Evolutionary conservation across 2,329 filamentous ascomycete species (phyloP).

Genomic region (Fusarium redolens): DNA sequence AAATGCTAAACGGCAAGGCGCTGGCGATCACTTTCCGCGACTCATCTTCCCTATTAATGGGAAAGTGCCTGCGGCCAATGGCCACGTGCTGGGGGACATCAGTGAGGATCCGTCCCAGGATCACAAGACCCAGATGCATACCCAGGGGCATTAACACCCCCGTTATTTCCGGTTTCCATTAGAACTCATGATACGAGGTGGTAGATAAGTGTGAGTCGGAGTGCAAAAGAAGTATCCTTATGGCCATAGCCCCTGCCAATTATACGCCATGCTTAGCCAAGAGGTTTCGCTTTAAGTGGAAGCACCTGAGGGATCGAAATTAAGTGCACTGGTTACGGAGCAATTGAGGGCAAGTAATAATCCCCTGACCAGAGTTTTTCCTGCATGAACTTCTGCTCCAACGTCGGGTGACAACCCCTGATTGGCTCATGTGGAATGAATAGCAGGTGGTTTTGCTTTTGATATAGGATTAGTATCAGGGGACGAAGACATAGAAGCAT

Average conservation of each 20-base stretch:
- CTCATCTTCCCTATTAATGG: neutral
- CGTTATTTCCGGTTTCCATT: neutral
- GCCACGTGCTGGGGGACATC: neutral
- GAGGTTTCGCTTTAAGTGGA: neutral
- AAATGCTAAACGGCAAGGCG: neutral
- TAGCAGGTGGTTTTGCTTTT: neutral
- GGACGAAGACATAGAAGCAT: neutral
- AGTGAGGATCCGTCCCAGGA: neutral
- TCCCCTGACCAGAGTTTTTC: neutral
- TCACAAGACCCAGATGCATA: neutral
- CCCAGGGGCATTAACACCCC: neutral
- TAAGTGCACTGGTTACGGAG: neutral
- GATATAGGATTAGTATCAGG: neutral
- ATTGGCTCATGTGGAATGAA: conserved; percentile 7
- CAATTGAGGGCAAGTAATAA: neutral
- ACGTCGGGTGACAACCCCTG: neutral
- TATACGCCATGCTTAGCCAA: accelerated
- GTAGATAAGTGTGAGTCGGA: neutral
- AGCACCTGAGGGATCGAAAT: neutral
- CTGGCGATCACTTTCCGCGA: neutral
- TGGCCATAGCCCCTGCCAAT: neutral
- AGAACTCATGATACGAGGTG: neutral
- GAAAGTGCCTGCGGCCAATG: neutral
- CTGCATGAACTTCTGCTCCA: neutral
- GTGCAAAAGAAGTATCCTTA: neutral